These are phyloP conservation scores for Cornus controversa DNA, from an alignment of 148 eudicot species.

Conservation along the genomic window DNA sequence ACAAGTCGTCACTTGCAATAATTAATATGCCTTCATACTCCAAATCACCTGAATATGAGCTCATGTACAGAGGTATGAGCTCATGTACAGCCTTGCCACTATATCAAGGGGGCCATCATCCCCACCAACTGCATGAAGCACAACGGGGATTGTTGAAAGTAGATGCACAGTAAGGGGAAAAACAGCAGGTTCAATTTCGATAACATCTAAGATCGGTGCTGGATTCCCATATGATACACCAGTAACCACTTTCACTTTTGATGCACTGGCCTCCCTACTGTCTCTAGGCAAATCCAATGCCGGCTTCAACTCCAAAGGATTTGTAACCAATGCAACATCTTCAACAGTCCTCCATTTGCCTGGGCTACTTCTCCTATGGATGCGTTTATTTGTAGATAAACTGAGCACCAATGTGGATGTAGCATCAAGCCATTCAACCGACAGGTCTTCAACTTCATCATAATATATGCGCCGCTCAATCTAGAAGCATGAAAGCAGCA, in stretches of 20 bases:
- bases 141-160: constrained; percentile 76
- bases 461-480: constrained; percentile 83
- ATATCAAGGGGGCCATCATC: constrained; percentile 85
- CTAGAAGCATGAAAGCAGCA: constrained; percentile 28
- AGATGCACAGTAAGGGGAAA: constrained; percentile 67
- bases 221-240: constrained; percentile 10
- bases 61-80: constrained; percentile 65
- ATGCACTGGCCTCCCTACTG: constrained; percentile 3
- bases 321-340: constrained; percentile 56
- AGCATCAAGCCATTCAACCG: constrained; percentile 80
- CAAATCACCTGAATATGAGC: constrained; percentile 58
- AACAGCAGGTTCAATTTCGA: constrained; percentile 45
- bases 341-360: constrained; percentile 56
- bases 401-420: constrained; percentile 73
- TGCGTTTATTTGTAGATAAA: constrained; percentile 39
- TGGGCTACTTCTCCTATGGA: constrained; percentile 49
- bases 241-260: constrained; percentile 14
- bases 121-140: constrained; percentile 83
- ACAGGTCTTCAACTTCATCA: constrained; percentile 85
- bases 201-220: not conserved
- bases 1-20: not conserved
- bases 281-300: constrained; percentile 22
- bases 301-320: constrained; percentile 35
- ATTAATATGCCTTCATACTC: not conserved
- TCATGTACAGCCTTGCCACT: constrained; percentile 66